Conservation (phyloP, 2,329 filamentous ascomycete genomes). For the Alternaria sp. region DNA sequence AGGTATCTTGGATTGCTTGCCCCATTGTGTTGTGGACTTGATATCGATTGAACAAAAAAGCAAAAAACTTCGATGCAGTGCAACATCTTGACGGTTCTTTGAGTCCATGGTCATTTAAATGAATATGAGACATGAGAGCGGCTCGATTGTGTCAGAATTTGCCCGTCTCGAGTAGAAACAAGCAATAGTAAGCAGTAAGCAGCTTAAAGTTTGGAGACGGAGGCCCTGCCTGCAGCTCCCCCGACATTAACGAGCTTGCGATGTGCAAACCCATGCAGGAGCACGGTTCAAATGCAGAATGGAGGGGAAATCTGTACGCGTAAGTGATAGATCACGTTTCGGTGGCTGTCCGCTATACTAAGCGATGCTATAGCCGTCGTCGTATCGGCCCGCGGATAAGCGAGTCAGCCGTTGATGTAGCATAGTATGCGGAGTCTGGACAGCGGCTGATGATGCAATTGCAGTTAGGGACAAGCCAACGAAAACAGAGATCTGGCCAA, state of each 20-base stretch:
- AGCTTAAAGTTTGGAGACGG: slow-evolving; percentile 12
- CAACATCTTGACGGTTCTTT: background rate
- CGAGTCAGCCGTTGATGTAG: slow-evolving; percentile 1
- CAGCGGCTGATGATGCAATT: background rate
- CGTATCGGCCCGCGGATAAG: background rate
- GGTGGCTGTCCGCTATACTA: slow-evolving; percentile 8
- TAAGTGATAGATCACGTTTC: slow-evolving; percentile 5
- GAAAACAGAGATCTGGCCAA: background rate
- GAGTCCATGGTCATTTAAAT: background rate
- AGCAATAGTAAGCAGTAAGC: background rate
- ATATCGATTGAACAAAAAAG: slow-evolving; percentile 3
- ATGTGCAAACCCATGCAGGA: slow-evolving; percentile 12
- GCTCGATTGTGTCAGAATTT: slow-evolving; percentile 2
- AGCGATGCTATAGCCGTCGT: slow-evolving; percentile 8
- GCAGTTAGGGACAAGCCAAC: background rate
- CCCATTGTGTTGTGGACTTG: background rate
- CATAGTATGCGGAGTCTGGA: background rate
- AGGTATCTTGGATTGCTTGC: slow-evolving; percentile 27
- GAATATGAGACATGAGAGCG: slow-evolving; percentile 4
- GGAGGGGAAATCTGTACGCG: slow-evolving; percentile 3
- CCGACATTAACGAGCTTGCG: slow-evolving; percentile 5
- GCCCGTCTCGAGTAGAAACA: background rate
- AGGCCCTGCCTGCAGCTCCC: slow-evolving; percentile 3
- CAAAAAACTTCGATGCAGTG: background rate
- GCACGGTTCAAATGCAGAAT: slow-evolving; percentile 3